phyloP scores from a whole-genome alignment of 169 alveolate species.

The Hepatocystis sp. region DNA sequence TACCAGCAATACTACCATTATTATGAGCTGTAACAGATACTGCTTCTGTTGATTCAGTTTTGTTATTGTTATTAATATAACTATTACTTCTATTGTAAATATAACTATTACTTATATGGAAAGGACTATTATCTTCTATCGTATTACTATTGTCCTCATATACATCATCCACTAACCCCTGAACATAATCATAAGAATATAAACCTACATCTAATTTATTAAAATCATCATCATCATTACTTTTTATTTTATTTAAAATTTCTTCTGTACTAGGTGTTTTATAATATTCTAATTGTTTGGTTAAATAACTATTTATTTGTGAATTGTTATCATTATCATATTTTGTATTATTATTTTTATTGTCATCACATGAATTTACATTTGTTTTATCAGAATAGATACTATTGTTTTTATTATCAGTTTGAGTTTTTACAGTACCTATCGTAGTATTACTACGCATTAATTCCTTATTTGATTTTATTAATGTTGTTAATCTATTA shows the following conservation, averaged over 20 bases:
- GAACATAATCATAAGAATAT: no score
- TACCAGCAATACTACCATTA: no score
- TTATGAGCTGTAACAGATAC: no score
- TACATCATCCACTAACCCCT: no score
- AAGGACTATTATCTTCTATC: no score
- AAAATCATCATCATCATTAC: constrained; percentile 16
- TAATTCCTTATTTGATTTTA: neutral
- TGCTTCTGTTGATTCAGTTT: neutral
- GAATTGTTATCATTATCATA: neutral
- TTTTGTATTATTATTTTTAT: no score
- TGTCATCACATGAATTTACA: no score
- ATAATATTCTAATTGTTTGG: neutral
- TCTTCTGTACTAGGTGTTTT: constrained; percentile 63
- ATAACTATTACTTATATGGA: no score
- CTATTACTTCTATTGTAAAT: no score
- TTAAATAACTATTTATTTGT: neutral
- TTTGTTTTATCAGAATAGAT: neutral
- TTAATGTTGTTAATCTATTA: neutral
- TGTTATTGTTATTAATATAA: no score
- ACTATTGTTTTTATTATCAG: neutral
- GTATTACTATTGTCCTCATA: neutral
- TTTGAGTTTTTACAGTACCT: neutral
- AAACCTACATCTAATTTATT: no score
- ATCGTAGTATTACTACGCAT: neutral
- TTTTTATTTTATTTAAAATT: constrained; percentile 24